Evolutionary conservation across 2,329 filamentous ascomycete species (phyloP).

Genomic region (Nemania sp.): DNA sequence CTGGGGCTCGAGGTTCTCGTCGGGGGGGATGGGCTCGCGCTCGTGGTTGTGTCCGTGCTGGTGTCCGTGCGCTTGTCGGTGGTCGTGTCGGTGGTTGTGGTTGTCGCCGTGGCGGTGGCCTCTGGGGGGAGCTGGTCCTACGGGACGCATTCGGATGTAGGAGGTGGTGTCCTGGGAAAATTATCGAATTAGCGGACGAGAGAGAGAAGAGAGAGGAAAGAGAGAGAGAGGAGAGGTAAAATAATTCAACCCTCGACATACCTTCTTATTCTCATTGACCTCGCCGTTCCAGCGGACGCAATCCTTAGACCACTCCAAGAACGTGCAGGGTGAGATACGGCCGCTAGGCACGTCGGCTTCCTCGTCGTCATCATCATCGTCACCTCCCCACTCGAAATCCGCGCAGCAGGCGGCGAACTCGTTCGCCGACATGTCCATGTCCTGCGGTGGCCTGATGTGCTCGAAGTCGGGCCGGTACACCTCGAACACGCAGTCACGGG

Average conservation of each 20-base stretch:
- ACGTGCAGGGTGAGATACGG: conserved; percentile 49
- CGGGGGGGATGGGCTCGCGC: background rate
- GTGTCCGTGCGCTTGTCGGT: too few relatives aligned
- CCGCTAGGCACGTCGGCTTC: conserved; percentile 46
- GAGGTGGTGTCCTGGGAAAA: conserved; percentile 7
- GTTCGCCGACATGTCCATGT: conserved; percentile 28
- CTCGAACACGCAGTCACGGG: conserved; percentile 32
- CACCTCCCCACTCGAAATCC: conserved; percentile 25
- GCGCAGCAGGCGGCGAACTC: conserved; percentile 11
- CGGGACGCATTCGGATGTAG: conserved; percentile 28
- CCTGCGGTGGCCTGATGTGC: conserved; percentile 31
- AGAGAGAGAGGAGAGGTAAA: background rate
- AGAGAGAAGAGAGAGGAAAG: background rate
- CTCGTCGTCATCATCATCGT: conserved; percentile 36
- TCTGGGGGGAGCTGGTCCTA: too few relatives aligned
- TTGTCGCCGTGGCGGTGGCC: too few relatives aligned
- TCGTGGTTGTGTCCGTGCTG: too few relatives aligned
- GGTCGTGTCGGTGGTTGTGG: too few relatives aligned
- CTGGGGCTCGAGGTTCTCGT: conserved; percentile 26
- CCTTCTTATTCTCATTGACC: conserved; percentile 31
- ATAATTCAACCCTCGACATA: conserved; percentile 38
- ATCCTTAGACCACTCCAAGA: conserved; percentile 45
- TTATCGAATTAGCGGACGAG: too few relatives aligned
- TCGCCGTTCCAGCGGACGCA: conserved; percentile 39
- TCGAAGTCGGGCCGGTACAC: conserved; percentile 29